phyloP scores from a whole-genome alignment of 2,329 filamentous ascomycete species.

The Rutstroemia sp. region DNA sequence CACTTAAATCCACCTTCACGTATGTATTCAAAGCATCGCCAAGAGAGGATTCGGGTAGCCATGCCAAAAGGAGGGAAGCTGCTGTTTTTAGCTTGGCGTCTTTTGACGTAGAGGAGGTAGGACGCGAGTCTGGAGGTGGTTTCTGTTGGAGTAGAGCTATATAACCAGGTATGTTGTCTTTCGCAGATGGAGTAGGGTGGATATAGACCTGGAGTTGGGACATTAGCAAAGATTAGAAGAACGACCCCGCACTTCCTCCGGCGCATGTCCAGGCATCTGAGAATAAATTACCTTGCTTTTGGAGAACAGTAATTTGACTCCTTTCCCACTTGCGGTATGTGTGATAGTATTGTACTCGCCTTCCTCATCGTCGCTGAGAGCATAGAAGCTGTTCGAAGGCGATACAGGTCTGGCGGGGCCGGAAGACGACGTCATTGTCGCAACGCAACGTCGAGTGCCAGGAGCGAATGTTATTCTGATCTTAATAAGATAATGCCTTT shows the following conservation, averaged over 20 bases:
- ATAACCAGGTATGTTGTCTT: slow-evolving; percentile 93
- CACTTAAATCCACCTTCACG: slow-evolving; percentile 87
- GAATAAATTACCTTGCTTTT: slow-evolving; percentile 75
- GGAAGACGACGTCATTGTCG: slow-evolving; percentile 27
- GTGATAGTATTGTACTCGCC: slow-evolving; percentile 92
- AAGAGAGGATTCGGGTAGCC: slow-evolving; percentile 84
- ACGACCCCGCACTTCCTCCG: slow-evolving; percentile 10
- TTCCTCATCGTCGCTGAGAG: slow-evolving; percentile 93
- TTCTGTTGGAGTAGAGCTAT: slow-evolving; percentile 92
- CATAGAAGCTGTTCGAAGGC: slow-evolving; percentile 84
- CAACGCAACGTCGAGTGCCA: background rate
- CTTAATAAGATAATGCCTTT: background rate
- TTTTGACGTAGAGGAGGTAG: slow-evolving; percentile 28
- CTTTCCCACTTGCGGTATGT: slow-evolving; percentile 66
- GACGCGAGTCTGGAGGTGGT: slow-evolving; percentile 32
- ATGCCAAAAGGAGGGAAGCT: slow-evolving; percentile 78
- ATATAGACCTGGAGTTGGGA: slow-evolving; percentile 70
- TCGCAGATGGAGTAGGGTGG: slow-evolving; percentile 84
- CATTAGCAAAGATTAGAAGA: slow-evolving; percentile 1
- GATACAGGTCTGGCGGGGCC: slow-evolving; percentile 43
- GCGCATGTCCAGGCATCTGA: background rate
- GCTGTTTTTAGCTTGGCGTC: slow-evolving; percentile 44
- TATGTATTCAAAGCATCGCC: slow-evolving; percentile 84
- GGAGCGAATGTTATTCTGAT: background rate
- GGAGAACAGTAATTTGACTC: slow-evolving; percentile 88